Evolutionary conservation across 177 flowering plant species (phyloP), one percentile per base, ranked within the genome.

Genomic region (Vitis hybrid): DNA sequence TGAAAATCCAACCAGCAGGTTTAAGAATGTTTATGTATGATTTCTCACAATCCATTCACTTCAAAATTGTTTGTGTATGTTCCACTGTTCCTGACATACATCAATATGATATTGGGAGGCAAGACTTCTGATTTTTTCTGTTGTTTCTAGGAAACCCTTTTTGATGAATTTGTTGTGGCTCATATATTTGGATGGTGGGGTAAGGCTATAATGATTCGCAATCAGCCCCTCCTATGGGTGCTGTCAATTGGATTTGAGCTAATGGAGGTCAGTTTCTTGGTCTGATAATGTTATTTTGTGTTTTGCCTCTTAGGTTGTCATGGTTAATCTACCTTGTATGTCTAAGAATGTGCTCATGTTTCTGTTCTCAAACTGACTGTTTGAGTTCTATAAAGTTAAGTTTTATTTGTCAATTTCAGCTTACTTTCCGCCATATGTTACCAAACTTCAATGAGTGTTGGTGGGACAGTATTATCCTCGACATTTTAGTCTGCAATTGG

Each of bases 141-240:
- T 69, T 78, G 15, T 69, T 74, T 84, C 31, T 72, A 96, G 99
- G 99, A 88, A 2, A 96, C 99, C 60, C 83, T 96, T 61, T 96
- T 96, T 81, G 99, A 96, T 81, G 98, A 90, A 75, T 96, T 96
- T 86, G 97, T 96, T 61, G 71, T 84, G 9, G 99, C 99, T 66
- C 99, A 96, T 81, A 85, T 96, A 15, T 85, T 96, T 77, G 99
- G 99, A 69, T 96, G 99, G 99, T 96, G 99, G 98, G 97, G 98
- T 3, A 96, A 96, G 77, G 98, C 99, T 62, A 96, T 96, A 77
- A 87, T 96, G 92, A 96, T 96, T 52, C 97, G 98, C 18, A 96
- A 94, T 81, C 99, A 96, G 80, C 97, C 99, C 45, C 97, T 96
- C 80, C 75, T 94, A 16, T 96, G 99, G 99, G 92, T 94, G 7